Evolutionary conservation across 2,329 filamentous ascomycete species (phyloP), one percentile per base, ranked within the genome.

Genomic region (Fusarium sterilihyphosum): DNA sequence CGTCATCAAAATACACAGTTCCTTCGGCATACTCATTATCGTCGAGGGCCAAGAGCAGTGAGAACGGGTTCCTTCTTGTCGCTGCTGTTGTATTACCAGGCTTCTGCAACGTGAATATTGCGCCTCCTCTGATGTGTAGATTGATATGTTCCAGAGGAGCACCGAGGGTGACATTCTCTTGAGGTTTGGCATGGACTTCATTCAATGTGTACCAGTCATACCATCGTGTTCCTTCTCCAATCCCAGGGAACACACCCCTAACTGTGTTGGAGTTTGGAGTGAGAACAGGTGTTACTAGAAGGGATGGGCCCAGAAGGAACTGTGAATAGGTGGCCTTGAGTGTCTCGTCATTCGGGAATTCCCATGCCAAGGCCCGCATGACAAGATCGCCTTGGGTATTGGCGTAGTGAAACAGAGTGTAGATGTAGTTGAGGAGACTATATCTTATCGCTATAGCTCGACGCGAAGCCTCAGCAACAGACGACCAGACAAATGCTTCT

Each of bases 381-480:
- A 65, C 62, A 53, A 65, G 62, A 22, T 65, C 62, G 16, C 62
- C 62, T 29, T 43, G 38, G 11, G 62, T 53, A 20, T 61, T 65
- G 20, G 62, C 62, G 20, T 61, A 43, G 37, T 68, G 41, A 20
- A 68, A 58, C 20, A 65, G 29, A 9, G 65, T 68, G 35, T 65
- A 68, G 17, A 68, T 43, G 46, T 68, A 68, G 54, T 68, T 64
- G n/a, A 68, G 65, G 16, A 68, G 53, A 16, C 53, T 58, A 37
- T 68, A 65, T 33, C 65, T 47, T 49, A 68, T 50, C 9, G 52
- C 61, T 29, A 68, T 68, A 3, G 65, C 65, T n/a, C 54, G 54
- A 24, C 65, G 61, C 17, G 65, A 64, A 20, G 57, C 57, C 16
- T 60, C 57, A 2, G 57, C 57, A 31, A 60, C 43, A 18, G 57